Percentiles rank a stretch among this genome's conserved stretches.
Conservation (phyloP, 2,329 filamentous ascomycete species). For the Hypoxylon rubiginosum region DNA sequence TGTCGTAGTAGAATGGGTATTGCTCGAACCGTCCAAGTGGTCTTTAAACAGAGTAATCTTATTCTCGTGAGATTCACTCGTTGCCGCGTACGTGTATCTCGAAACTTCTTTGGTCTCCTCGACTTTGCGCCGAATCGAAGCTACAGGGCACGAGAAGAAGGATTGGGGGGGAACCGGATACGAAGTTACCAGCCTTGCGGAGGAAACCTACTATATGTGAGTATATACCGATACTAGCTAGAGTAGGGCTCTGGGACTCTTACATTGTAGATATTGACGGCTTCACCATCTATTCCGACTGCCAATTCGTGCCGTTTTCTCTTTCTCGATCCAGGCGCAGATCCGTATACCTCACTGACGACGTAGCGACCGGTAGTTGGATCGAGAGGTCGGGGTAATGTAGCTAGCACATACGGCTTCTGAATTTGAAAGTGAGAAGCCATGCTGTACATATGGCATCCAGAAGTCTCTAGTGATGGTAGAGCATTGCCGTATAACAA, state of each 20-base stretch:
- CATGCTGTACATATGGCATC: slow-evolving; percentile 56
- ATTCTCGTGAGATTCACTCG: slow-evolving; percentile 60
- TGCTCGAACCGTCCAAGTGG: slow-evolving; percentile 63
- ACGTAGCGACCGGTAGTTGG: slow-evolving; percentile 63
- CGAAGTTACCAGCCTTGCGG: slow-evolving; percentile 73
- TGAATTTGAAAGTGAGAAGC: slow-evolving; percentile 72
- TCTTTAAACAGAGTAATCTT: slow-evolving; percentile 73
- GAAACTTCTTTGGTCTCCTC: slow-evolving; percentile 62
- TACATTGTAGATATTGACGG: slow-evolving; percentile 74
- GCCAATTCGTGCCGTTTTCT: slow-evolving; percentile 73
- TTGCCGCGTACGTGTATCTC: slow-evolving; percentile 73
- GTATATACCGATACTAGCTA: slow-evolving; percentile 23
- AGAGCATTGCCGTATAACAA: slow-evolving; percentile 3
- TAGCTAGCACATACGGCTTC: slow-evolving; percentile 73
- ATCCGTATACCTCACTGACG: slow-evolving; percentile 72
- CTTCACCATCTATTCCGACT: slow-evolving; percentile 75
- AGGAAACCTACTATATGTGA: slow-evolving; percentile 64
- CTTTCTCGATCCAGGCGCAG: slow-evolving; percentile 69
- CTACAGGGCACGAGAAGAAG: slow-evolving; percentile 72
- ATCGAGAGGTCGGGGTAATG: slow-evolving; percentile 71
- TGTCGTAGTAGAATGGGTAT: slow-evolving; percentile 65
- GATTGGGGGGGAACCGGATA: slow-evolving; percentile 76
- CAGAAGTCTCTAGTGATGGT: not conserved
- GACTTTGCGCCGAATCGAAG: slow-evolving; percentile 68
- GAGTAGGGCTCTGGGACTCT: not conserved